These are phyloP conservation scores for Diaporthe sp. DNA, from an alignment of 2,329 filamentous ascomycete species.

Conservation along the genomic window DNA sequence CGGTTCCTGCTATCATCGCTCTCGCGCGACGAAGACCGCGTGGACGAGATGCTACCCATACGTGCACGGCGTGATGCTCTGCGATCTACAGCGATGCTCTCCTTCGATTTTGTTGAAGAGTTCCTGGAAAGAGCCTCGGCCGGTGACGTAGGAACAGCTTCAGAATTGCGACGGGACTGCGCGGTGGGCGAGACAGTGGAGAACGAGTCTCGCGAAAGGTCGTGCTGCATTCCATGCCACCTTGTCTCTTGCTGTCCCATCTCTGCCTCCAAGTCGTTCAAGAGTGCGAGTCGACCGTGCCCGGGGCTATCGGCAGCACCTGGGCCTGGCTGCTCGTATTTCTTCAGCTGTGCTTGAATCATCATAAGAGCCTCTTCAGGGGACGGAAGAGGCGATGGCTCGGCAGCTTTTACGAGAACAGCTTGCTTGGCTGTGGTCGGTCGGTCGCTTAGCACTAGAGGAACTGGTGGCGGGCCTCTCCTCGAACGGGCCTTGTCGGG, in stretches of 20 bases:
- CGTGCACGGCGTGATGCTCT: constrained; percentile 51
- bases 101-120: constrained; percentile 31
- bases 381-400: constrained; percentile 64
- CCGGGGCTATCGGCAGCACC: constrained; percentile 51
- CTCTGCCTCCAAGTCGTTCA: constrained; percentile 70
- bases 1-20: constrained; percentile 43
- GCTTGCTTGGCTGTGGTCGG: constrained; percentile 52
- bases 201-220: constrained; percentile 61
- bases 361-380: constrained; percentile 58
- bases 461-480: constrained; percentile 66
- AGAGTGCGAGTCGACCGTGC: constrained; percentile 55
- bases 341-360: constrained; percentile 63
- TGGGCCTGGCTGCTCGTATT: constrained; percentile 54
- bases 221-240: constrained; percentile 68
- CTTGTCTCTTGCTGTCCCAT: constrained; percentile 69
- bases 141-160: constrained; percentile 15
- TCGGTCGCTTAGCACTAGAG: constrained; percentile 57
- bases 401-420: constrained; percentile 56
- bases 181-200: constrained; percentile 47
- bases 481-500: constrained; percentile 56
- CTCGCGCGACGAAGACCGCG: constrained; percentile 39
- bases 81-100: constrained; percentile 48
- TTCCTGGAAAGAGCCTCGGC: neutral
- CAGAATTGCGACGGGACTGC: constrained; percentile 37
- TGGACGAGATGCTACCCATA: constrained; percentile 44